Base-by-base conservation (phyloP, 257 asterid genomes). In the Catharanthus roseus region DNA sequence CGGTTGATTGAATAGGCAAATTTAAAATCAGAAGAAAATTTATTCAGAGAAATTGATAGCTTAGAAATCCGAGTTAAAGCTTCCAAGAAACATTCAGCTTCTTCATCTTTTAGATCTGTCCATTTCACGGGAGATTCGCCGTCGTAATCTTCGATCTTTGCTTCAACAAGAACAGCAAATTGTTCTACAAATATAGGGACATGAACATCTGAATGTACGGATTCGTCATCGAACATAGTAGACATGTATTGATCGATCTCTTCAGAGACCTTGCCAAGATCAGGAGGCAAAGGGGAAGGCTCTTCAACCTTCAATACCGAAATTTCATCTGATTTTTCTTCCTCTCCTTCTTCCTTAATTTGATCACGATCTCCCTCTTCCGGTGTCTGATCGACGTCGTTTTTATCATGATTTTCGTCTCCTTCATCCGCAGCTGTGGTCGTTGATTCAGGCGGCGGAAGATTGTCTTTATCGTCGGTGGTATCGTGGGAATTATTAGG, bases 131-230 rank as follows among this genome's bases (percentile, higher is more conserved):
- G 85, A 9, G 26, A 19, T 2, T 85, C 88, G 11, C 88, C 75
- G 1, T 86, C 90, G 23, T 79, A 87, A 0, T 74, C 82, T 24
- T 84, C 91, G 68, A 89, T 79, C 82, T 69, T 84, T 5, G 86
- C 92, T 56, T 90, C 97, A 1, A 90, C 78, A 38, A 93, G 90
- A 54, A 82, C 81, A 0, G 87, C 73, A 74, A 89, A 93, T 65
- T 93, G 92, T 62, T 90, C 97, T 6, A 90, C 85, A 62, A 47
- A 74, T 19, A 82, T 84, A 1, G 97, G 96, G 39, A 87, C 85
- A 6, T 86, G 96, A 42, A 87, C 85, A 6, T 86, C 82, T 0
- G 87, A 86, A 50, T 82, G 79, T 23, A 67, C 18, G 16, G 85
- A 29, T 8, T 80, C 83, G 7, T 73, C 68, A 7, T 54, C 39